Evolutionary conservation across 495 filamentous ascomycete species (phyloP), one percentile per base, ranked within the genome.

Genomic region (Talaromyces ruber): DNA sequence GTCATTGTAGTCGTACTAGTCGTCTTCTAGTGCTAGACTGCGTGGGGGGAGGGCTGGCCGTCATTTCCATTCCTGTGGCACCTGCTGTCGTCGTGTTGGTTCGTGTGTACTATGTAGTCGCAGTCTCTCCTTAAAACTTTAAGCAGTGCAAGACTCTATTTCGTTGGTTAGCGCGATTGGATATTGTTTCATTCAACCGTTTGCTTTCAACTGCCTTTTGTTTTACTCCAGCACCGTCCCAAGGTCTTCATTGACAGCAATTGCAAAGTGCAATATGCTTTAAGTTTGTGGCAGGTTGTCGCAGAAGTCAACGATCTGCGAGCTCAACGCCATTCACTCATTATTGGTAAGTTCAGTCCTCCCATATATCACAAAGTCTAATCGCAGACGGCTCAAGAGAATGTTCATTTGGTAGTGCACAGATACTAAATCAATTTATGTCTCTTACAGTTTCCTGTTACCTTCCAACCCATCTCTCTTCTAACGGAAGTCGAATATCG

Each of bases 31-130:
- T 54, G 51, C 51, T n/a, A 14, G 51, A 25, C 54, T 57, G 54
- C 54, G 54, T 57, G 54, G 54, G 54, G 54, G 32, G 54, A 54
- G 34, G 52, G 52, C 52, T 26, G 7, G 22, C 52, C 22, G 12
- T 57, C 54, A 57, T 57, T 57, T 57, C 54, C 54, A 57, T 29
- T 57, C 26, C 54, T 30, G 26, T 57, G 54, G 54, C 14, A 34
- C 26, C 16, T 30, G 54, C 54, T 57, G 22, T 28, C 16, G 54
- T 32, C 54, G 22, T 54, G 22, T 54, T 54, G 54, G 26, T 57
- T 39, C 18, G 8, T 14, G 21, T 22, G n/a, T n/a, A n/a, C n/a
- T n/a, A n/a, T n/a, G n/a, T 57, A 54, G 14, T 25, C 22, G 25
- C 50, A 25, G 14, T 1, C 22, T 53, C 54, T 57, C 54, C 54